Base-by-base conservation (phyloP, 1,284 basidiomycete species). In the Ceratobasidium sp. region DNA sequence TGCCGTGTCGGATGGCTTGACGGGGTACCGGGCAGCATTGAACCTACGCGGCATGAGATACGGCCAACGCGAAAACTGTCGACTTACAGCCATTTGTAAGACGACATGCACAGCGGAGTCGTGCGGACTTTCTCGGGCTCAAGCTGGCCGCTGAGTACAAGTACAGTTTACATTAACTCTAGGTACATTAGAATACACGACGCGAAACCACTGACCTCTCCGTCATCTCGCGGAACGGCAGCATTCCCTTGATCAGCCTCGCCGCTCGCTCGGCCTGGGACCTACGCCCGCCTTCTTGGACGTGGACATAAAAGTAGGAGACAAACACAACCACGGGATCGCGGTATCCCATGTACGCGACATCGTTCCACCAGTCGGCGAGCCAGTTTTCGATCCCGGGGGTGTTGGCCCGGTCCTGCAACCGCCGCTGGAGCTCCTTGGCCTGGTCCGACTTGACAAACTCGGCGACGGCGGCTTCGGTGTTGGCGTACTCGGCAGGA, bases 351-450 rank as follows among this genome's bases (percentile, higher is more conserved):
- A 92, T 90, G 77, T 92, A 93, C 27, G 95, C 96, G 8, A 80
- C 86, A 47, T 98, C 93, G 79, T 98, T 97, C 96, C 96, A 99
- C 96, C 96, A 99, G 69, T 97, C 94, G 67, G 86, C 85, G 35
- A 99, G 84, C 96, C 96, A 99, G 81, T 85, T 96, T 43, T 78
- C 62, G 58, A 80, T 79, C 15, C 78, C 77, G 0, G 85, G 82
- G n/a, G 86, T 83, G 0, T 82, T 79, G 0, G 93, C 93, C 3
- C 95, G 86, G 31, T 85, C 83, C 76, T 93, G 82, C 43, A 98
- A 84, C 3, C 96, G 84, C 68, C 82, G 79, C 80, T 98, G 96
- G n/a, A 98, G 85, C 70, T 87, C 85, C 47, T 85, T 83, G 7
- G 89, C 87, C 69, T 88, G 85, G 0, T 88, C 85, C 0, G 91